phyloP scores from a whole-genome alignment of 1,139 yeast genomes.

The Ogataea hybrid region DNA sequence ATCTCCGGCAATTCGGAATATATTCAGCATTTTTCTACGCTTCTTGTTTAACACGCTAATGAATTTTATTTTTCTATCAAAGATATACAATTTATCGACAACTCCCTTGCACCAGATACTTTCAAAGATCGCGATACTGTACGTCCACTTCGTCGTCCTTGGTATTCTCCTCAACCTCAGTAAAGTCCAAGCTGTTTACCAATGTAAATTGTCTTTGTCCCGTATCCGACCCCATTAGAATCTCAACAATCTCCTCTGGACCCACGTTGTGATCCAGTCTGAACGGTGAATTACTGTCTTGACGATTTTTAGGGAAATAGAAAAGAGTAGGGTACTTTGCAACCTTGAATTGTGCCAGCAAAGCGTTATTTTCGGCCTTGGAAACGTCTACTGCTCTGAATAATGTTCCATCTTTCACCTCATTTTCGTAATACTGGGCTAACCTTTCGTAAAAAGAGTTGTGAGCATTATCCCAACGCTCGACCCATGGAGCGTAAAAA shows the following conservation, averaged over 20 bases:
- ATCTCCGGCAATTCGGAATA: constrained; percentile 49
- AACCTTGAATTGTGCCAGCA: constrained; percentile 18
- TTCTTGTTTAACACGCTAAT: constrained; percentile 8
- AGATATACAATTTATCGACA: not conserved
- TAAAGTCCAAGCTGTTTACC: not conserved
- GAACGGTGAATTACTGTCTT: constrained; percentile 10
- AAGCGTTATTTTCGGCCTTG: constrained; percentile 13
- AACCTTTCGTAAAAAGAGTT: constrained; percentile 24
- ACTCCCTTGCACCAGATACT: constrained; percentile 1
- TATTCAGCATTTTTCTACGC: constrained; percentile 25
- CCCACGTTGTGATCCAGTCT: constrained; percentile 21
- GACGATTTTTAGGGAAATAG: constrained; percentile 18
- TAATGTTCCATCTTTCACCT: constrained; percentile 14
- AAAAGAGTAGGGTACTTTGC: constrained; percentile 25
- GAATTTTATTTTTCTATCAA: constrained; percentile 1
- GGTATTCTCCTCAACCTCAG: not conserved
- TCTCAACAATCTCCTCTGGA: constrained; percentile 22
- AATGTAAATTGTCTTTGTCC: constrained; percentile 19
- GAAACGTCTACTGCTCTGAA: constrained; percentile 25
- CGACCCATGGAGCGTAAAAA: constrained; percentile 24
- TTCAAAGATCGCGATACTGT: constrained; percentile 16
- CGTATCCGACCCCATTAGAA: constrained; percentile 20
- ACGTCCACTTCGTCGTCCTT: constrained; percentile 12
- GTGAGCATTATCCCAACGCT: constrained; percentile 23
- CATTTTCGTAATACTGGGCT: constrained; percentile 21